Base-by-base conservation (phyloP, 139 green algal genomes). In the Nannochloris sp. region DNA sequence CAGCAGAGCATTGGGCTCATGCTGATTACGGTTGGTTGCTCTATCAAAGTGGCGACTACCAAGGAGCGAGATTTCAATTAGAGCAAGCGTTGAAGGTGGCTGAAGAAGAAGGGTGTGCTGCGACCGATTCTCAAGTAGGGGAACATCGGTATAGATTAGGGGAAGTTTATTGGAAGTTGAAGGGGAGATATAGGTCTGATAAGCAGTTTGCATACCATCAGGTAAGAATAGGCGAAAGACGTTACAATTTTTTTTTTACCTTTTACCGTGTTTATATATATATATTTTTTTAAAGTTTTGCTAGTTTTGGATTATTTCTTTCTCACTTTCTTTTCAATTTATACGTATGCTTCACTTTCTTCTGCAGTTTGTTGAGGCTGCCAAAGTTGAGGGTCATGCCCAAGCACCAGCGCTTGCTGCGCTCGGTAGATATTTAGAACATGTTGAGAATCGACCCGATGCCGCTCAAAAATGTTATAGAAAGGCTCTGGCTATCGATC, bases 1-100 rank as follows among this genome's bases (percentile, higher is more conserved):
- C 79, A 3, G 76, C 70, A 10, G 82, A 85, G 72, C 82, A 85
- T 59, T 93, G 86, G 86, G 85, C 86, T 3, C 75, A 85, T 25
- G 77, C 75, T 25, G 85, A 91, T 70, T 89, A 89, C 29, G 85
- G 75, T 51, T 87, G 81, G 83, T 75, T 91, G 63, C 70, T 87
- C 32, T 85, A 76, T 68, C 34, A 83, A 74, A 73, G 81, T 47
- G 70, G 72, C 8, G 76, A 86, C 63, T 31, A 77, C 24, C 29
- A 67, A 67, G 44, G 60, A 8, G 79, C 79, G 1, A 73, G 65
- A 30, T 23, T 68, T 32, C 79, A 86, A n/a, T 65, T 86, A 65
- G 68, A 81, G 55, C 65, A 72, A 36, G 73, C 77, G 4, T 24
- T 83, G 39, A 27, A 36, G 24, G 64, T 60, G 48, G 64, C 72